A percentile compares a stretch with the other conserved stretches of the same genome.
phyloP scores from a whole-genome alignment of 768 basidiomycete genomes.

The Lactarius hatsudake region DNA sequence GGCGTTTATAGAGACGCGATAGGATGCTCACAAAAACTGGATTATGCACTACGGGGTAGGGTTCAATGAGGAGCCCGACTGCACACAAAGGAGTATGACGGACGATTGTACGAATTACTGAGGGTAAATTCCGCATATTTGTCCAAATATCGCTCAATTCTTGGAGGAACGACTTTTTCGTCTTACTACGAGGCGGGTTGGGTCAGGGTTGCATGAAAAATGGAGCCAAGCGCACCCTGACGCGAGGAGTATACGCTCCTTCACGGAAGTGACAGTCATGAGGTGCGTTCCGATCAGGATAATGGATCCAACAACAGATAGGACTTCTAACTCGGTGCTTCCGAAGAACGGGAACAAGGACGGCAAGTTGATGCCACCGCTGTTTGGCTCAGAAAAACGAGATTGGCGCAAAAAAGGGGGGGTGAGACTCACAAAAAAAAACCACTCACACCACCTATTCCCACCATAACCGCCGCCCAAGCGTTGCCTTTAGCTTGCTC shows the following conservation, averaged over 20 bases:
- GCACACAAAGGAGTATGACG: conserved; percentile 31
- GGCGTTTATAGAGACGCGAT: neutral
- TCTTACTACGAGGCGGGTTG: conserved; percentile 21
- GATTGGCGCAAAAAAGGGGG: neutral
- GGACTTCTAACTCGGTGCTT: conserved; percentile 72
- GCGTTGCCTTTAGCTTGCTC: conserved; percentile 86
- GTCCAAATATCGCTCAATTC: conserved; percentile 68
- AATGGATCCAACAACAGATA: conserved; percentile 70
- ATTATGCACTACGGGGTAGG: conserved; percentile 56
- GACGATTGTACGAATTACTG: conserved; percentile 45
- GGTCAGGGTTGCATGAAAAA: neutral
- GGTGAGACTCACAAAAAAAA: conserved; percentile 73
- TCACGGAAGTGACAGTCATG: conserved; percentile 56
- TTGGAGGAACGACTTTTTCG: conserved; percentile 37
- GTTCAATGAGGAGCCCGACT: neutral
- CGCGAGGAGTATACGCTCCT: conserved; percentile 69
- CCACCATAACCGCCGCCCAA: conserved; percentile 94
- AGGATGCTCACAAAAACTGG: conserved; percentile 63
- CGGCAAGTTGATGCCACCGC: conserved; percentile 80
- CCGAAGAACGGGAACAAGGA: conserved; percentile 71
- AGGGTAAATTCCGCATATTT: conserved; percentile 53
- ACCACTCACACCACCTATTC: conserved; percentile 79
- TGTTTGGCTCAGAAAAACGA: conserved; percentile 32
- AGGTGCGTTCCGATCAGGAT: conserved; percentile 66
- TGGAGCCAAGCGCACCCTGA: conserved; percentile 33